Conservation (phyloP, 1,284 basidiomycete species). For the Rugosomyces carneus region DNA sequence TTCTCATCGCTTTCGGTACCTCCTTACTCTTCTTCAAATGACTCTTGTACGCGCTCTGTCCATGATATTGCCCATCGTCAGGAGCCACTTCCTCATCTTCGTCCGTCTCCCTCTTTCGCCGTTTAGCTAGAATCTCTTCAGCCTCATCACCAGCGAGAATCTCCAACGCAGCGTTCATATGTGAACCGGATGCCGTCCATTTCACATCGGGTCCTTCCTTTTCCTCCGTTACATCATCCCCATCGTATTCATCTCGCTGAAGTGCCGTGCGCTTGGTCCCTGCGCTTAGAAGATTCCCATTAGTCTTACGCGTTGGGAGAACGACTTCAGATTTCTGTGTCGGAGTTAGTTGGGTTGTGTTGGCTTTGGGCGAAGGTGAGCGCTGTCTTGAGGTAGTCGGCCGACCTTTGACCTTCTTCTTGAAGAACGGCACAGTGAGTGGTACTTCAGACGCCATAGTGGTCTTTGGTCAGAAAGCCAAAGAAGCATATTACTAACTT, state of each 20-base stretch:
- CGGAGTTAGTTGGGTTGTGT: slow-evolving; percentile 22
- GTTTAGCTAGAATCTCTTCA: slow-evolving; percentile 65
- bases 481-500: background rate
- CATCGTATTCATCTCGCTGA: slow-evolving; percentile 48
- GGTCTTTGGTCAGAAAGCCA: slow-evolving; percentile 12
- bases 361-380: slow-evolving; percentile 51
- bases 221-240: slow-evolving; percentile 31
- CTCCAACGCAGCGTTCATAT: slow-evolving; percentile 60
- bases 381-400: slow-evolving; percentile 70
- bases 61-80: slow-evolving; percentile 88
- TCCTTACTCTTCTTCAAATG: slow-evolving; percentile 81
- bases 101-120: slow-evolving; percentile 44
- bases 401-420: slow-evolving; percentile 76
- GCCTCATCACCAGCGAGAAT: slow-evolving; percentile 77
- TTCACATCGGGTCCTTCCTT: slow-evolving; percentile 72
- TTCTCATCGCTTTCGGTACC: slow-evolving; percentile 83
- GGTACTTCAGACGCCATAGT: slow-evolving; percentile 36
- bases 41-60: slow-evolving; percentile 75
- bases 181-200: slow-evolving; percentile 69
- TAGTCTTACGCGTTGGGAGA: slow-evolving; percentile 63
- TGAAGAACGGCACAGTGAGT: slow-evolving; percentile 76
- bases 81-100: slow-evolving; percentile 57
- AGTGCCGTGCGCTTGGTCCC: slow-evolving; percentile 75
- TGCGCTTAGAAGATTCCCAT: slow-evolving; percentile 70
- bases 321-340: slow-evolving; percentile 63